Conservation (phyloP, 2,329 filamentous ascomycete genomes). For the Bipolaris zeicola region DNA sequence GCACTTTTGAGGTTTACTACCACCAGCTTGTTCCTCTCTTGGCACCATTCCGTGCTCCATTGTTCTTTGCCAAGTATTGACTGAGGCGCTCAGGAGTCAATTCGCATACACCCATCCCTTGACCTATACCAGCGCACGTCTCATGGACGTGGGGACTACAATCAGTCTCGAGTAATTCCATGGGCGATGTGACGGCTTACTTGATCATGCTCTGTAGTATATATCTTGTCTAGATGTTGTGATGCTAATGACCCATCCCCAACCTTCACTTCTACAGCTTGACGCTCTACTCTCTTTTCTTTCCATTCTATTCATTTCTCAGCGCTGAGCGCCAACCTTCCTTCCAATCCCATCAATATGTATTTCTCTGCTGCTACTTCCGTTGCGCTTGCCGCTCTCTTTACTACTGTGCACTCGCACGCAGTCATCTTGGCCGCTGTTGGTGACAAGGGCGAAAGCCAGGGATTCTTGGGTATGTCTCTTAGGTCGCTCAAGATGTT, state of each 20-base stretch:
- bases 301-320: slow-evolving; percentile 28
- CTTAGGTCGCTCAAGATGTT: neutral
- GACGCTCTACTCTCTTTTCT: slow-evolving; percentile 24
- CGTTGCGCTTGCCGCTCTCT: slow-evolving; percentile 39
- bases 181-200: neutral
- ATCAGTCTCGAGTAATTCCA: slow-evolving; percentile 15
- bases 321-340: slow-evolving; percentile 34
- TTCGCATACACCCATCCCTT: slow-evolving; percentile 12
- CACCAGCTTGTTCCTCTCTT: slow-evolving; percentile 13
- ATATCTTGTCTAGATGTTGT: slow-evolving; percentile 15
- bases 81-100: slow-evolving; percentile 19
- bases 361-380: slow-evolving; percentile 29
- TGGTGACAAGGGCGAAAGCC: slow-evolving; percentile 37
- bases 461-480: slow-evolving; percentile 34
- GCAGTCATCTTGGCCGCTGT: slow-evolving; percentile 39
- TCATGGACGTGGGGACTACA: slow-evolving; percentile 31
- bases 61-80: slow-evolving; percentile 14
- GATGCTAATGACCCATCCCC: slow-evolving; percentile 2
- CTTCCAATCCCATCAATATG: slow-evolving; percentile 26
- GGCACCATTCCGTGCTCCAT: slow-evolving; percentile 4
- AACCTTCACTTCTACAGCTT: slow-evolving; percentile 14
- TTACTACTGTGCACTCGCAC: slow-evolving; percentile 39
- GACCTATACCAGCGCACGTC: slow-evolving; percentile 23
- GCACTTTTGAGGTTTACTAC: slow-evolving; percentile 9
- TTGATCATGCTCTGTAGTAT: slow-evolving; percentile 15